Base-by-base conservation (phyloP, 345 rosid species). In the Aegle marmelos region DNA sequence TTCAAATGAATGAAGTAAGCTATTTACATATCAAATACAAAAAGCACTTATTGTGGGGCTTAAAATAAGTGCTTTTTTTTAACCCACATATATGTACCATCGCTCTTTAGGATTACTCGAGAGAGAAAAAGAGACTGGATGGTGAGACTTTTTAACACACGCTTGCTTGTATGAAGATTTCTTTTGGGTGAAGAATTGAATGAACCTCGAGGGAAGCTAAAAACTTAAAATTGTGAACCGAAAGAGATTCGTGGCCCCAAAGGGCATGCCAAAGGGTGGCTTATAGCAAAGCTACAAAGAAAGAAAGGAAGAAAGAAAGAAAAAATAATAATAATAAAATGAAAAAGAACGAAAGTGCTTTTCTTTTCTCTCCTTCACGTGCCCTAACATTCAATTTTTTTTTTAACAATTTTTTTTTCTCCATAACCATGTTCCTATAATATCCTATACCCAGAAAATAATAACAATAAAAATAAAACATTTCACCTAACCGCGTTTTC, bases 221-320 rank as follows among this genome's bases (percentile, higher is more conserved):
- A 65, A 65, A 34, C 69, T 34, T 30, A 28, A 69, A 11, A n/a
- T 45, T 71, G 50, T 19, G 57, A 53, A 19, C 57, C 57, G 74
- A 72, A n/a, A 10, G 54, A 80, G 79, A 83, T 78, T 77, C 79
- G 76, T 74, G 68, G 82, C 82, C 78, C 69, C 75, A 50, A 30
- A 22, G 72, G 17, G 67, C 48, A 50, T 25, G 64, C 79, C 70
- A 59, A 48, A 37, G 73, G 82, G 0, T 53, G 57, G 57, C 57
- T 53, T 5, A 53, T 53, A 1, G 21, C 57, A 53, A 53, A 53
- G 48, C 7, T 13, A 53, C 14, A 39, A 30, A 25, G 22, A 21
- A 59, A 34, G 70, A 10, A 3, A 34, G 25, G 48, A 0, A 61
- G 16, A 22, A 57, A n/a, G 19, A 24, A n/a, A 9, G 2, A 39